A percentile compares a stretch with the other conserved stretches of the same genome.
These are phyloP conservation scores for Echinosophora koreensis DNA, from an alignment of 306 rosid genomes.

Conservation along the genomic window DNA sequence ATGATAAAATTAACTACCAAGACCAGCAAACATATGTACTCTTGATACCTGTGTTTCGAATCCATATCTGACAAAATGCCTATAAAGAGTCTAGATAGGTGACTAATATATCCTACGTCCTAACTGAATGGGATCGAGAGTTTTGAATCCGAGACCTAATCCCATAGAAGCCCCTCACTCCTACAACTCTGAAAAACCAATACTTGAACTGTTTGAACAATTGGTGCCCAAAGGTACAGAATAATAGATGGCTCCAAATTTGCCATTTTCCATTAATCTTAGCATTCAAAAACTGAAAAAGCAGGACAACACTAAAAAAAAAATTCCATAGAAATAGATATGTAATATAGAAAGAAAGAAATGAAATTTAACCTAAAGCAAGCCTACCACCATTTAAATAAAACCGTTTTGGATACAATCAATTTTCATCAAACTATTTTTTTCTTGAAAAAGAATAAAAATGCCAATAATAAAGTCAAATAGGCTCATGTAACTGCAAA, in stretches of 20 bases:
- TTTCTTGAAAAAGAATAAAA: too few relatives aligned
- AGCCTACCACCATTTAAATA: too few relatives aligned
- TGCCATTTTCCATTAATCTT: neutral
- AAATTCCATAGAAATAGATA: neutral
- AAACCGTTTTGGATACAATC: too few relatives aligned
- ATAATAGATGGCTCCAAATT: neutral
- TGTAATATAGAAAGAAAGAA: neutral
- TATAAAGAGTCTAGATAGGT: neutral
- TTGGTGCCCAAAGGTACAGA: neutral
- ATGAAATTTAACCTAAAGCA: neutral
- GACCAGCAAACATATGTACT: neutral
- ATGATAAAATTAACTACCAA: neutral
- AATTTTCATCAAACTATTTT: too few relatives aligned
- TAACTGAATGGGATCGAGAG: neutral
- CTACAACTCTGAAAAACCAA: conserved; percentile 1
- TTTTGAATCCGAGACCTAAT: neutral
- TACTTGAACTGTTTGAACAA: neutral
- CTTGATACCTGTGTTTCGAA: neutral
- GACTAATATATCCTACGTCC: neutral
- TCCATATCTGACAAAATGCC: neutral
- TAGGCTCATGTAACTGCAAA: too few relatives aligned
- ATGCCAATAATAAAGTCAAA: too few relatives aligned
- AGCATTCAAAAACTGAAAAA: neutral
- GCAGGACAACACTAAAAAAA: neutral
- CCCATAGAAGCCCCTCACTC: neutral